These are phyloP conservation scores for Collybia sp. DNA, from an alignment of 768 basidiomycete genomes.

Conservation along the genomic window DNA sequence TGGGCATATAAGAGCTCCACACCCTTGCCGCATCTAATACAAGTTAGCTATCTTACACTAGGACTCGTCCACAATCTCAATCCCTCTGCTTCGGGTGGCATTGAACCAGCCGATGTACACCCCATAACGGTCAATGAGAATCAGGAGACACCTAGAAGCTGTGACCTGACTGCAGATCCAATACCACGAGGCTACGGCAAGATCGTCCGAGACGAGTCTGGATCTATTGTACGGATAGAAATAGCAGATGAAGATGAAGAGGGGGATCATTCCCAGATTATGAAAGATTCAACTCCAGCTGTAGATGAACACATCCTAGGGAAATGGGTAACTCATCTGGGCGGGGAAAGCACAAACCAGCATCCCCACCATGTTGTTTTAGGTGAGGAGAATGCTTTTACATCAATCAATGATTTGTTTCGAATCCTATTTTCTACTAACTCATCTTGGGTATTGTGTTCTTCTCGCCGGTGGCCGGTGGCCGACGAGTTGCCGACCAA, in stretches of 20 bases:
- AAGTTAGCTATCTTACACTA: constrained; percentile 66
- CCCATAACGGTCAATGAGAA: constrained; percentile 7
- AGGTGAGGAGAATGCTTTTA: constrained; percentile 21
- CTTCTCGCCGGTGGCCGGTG: too few relatives aligned
- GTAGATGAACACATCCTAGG: constrained; percentile 20
- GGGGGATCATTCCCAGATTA: constrained; percentile 18
- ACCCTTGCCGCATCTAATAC: neutral
- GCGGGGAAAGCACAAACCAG: constrained; percentile 17
- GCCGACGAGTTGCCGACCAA: too few relatives aligned
- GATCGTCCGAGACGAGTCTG: constrained; percentile 76
- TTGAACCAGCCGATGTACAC: constrained; percentile 38
- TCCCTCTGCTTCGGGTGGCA: constrained; percentile 64
- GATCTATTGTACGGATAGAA: constrained; percentile 70
- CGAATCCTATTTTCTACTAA: too few relatives aligned
- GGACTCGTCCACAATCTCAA: constrained; percentile 70
- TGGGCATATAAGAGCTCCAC: constrained; percentile 30
- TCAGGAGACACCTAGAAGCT: constrained; percentile 11
- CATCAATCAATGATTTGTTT: neutral
- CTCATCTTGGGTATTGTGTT: too few relatives aligned
- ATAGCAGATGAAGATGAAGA: constrained; percentile 53
- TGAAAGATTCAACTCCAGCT: constrained; percentile 36
- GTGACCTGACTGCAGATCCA: constrained; percentile 8
- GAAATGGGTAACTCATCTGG: constrained; percentile 37
- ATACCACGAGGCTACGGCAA: constrained; percentile 70
- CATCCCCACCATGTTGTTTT: constrained; percentile 25